phyloP scores from a whole-genome alignment of 1,284 basidiomycete species.

The Ustilago shanxiensis region DNA sequence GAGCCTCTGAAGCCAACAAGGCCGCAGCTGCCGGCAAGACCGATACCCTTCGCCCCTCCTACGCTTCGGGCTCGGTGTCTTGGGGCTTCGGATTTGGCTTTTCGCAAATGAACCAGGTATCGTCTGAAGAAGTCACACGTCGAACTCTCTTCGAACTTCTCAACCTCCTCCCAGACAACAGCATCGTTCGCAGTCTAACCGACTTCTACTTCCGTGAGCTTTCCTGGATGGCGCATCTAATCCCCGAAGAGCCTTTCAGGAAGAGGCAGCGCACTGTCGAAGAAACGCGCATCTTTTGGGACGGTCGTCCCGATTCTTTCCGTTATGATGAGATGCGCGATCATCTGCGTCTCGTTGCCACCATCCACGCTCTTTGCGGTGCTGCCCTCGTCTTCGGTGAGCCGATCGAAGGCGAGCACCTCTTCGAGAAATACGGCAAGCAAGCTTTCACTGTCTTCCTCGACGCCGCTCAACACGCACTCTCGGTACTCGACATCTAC shows the following conservation, averaged over 20 bases:
- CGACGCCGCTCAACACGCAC: conserved; percentile 50
- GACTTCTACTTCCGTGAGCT: conserved; percentile 53
- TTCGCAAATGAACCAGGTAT: conserved; percentile 35
- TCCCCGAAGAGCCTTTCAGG: conserved; percentile 41
- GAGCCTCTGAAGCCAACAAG: conserved; percentile 41
- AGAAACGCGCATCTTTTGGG: conserved; percentile 35
- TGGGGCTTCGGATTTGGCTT: conserved; percentile 55
- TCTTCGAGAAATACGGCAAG: conserved; percentile 30
- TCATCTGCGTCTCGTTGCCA: conserved; percentile 39
- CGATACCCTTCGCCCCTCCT: conserved; percentile 12
- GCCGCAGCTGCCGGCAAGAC: conserved; percentile 24
- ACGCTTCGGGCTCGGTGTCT: conserved; percentile 22
- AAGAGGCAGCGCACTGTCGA: conserved; percentile 27
- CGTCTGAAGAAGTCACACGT: conserved; percentile 40
- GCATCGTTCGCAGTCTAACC: conserved; percentile 33
- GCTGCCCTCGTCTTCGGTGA: conserved; percentile 42
- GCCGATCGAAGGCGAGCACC: conserved; percentile 27
- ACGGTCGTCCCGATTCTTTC: conserved; percentile 30
- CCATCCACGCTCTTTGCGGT: conserved; percentile 46
- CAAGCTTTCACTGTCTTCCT: conserved; percentile 48
- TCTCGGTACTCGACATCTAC: conserved; percentile 55
- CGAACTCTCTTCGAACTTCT: conserved; percentile 48
- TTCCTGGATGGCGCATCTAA: conserved; percentile 47
- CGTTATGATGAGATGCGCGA: conserved; percentile 46
- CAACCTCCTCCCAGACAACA: conserved; percentile 38